Percentiles rank a stretch among this genome's conserved stretches.
Conservation (phyloP, 1,139 yeast species). For the Arxiozyma bovina region DNA sequence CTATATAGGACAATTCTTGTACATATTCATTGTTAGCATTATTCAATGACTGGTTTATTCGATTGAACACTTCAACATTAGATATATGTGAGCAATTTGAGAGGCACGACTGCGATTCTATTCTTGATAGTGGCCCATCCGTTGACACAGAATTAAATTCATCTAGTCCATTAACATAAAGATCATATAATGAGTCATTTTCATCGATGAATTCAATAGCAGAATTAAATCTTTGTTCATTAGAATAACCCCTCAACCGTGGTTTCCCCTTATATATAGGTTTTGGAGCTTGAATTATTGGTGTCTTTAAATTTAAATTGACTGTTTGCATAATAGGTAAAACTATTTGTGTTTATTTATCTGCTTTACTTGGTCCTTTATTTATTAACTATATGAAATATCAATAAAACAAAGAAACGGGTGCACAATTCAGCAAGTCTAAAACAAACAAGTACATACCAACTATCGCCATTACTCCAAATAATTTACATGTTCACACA, state of each 20-base stretch:
- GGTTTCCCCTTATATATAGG: neutral
- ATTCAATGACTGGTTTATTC: neutral
- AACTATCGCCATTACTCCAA: neutral
- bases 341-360: no score
- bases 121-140: neutral
- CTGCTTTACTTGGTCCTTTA: neutral
- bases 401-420: no score
- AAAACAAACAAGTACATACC: neutral
- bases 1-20: neutral
- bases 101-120: neutral
- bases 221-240: neutral
- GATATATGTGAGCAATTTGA: neutral
- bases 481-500: no score
- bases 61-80: neutral
- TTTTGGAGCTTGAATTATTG: neutral
- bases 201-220: neutral
- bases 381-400: neutral
- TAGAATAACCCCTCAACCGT: neutral
- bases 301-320: neutral
- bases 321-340: neutral
- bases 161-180: neutral
- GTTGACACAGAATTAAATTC: neutral
- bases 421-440: neutral
- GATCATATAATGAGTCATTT: conserved; percentile 3
- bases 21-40: no score